phyloP scores from a whole-genome alignment of 345 rosid genomes.

The Ailanthus altissimus region DNA sequence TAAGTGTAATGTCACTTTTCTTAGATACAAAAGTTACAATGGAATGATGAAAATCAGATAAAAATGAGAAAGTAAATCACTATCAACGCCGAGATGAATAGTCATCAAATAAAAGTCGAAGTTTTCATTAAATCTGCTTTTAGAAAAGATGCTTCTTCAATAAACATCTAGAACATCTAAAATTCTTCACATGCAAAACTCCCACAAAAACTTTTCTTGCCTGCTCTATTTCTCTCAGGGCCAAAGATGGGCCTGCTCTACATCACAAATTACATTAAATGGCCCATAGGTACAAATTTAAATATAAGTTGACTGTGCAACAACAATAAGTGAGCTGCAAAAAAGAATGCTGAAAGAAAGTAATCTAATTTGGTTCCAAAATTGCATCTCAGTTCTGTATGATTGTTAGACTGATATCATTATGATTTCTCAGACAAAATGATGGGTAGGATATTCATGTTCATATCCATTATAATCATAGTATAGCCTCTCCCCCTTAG shows the following conservation, averaged over 20 bases:
- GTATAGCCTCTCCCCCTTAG: conserved; percentile 85
- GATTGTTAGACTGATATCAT: conserved; percentile 25
- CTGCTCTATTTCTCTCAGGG: conserved; percentile 23
- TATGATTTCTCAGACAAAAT: conserved; percentile 61
- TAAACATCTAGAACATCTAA: conserved; percentile 27
- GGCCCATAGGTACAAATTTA: conserved; percentile 25
- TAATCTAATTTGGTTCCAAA: conserved; percentile 36
- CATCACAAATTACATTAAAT: conserved; percentile 35
- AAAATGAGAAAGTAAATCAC: conserved; percentile 7
- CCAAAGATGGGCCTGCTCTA: conserved; percentile 28
- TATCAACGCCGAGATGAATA: neutral
- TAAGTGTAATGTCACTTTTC: neutral
- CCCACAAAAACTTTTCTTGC: conserved; percentile 13
- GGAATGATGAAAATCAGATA: neutral
- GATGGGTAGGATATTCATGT: conserved; percentile 90
- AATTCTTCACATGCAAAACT: conserved; percentile 21
- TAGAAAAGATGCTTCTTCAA: conserved; percentile 15
- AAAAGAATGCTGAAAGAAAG: conserved; percentile 18
- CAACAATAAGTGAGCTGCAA: conserved; percentile 28
- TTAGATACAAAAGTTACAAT: neutral
- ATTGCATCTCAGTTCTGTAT: conserved; percentile 33
- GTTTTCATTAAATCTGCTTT: conserved; percentile 15
- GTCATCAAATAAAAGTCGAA: neutral
- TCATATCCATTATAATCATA: conserved; percentile 95
- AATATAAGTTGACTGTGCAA: conserved; percentile 29